These are phyloP conservation scores for Globisporangium recalcitrans DNA, from an alignment of 352 stramenopile species.

Conservation along the genomic window DNA sequence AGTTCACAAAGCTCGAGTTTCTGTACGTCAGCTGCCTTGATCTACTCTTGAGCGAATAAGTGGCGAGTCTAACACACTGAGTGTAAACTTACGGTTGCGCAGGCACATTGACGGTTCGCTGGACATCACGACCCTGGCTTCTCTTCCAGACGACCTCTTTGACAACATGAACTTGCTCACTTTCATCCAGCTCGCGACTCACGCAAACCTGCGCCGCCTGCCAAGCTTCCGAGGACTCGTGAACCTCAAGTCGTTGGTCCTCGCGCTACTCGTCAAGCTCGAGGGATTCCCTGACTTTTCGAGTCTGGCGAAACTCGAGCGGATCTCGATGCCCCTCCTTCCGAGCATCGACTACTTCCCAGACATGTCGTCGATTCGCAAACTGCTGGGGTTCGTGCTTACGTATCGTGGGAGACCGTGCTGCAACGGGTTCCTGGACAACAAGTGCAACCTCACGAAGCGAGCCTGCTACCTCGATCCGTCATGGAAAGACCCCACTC, in stretches of 20 bases:
- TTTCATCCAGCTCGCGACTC: background rate
- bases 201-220: background rate
- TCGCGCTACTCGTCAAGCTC: background rate
- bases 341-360: background rate
- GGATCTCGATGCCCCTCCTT: background rate
- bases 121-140: background rate
- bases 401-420: background rate
- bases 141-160: background rate
- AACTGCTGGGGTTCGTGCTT: conserved; percentile 1
- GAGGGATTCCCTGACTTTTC: background rate
- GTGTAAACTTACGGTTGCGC: no score
- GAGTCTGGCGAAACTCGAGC: background rate
- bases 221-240: background rate
- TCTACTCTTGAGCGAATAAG: no score
- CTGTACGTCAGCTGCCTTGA: no score
- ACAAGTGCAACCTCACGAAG: conserved; percentile 12
- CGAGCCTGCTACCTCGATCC: background rate
- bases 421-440: conserved; percentile 19
- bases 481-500: background rate
- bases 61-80: no score
- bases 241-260: background rate
- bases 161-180: background rate
- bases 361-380: conserved; percentile 1
- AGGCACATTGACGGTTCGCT: background rate
- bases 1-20: background rate